A percentile compares a stretch with the other conserved stretches of the same genome.
phyloP scores from a whole-genome alignment of 1,284 basidiomycete genomes.

The Tetrapyrgos nigripes region DNA sequence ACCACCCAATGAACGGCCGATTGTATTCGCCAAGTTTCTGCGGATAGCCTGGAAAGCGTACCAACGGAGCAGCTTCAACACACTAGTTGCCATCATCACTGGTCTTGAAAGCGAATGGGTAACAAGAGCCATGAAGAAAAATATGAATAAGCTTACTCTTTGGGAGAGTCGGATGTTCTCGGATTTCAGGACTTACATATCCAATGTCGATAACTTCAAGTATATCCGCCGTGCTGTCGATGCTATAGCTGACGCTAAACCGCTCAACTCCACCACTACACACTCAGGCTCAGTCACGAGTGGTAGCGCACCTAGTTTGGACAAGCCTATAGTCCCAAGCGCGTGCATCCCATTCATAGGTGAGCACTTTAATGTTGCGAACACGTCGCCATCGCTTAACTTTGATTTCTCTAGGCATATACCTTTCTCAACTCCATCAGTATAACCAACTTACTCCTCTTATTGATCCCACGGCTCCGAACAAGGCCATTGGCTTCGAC shows the following conservation, averaged over 20 bases:
- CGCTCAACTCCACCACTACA: constrained; percentile 54
- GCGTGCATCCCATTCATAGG: constrained; percentile 83
- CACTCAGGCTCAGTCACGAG: constrained; percentile 57
- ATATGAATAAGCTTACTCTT: constrained; percentile 71
- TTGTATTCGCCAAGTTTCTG: constrained; percentile 82
- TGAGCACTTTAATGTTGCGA: constrained; percentile 37
- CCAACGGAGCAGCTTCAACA: constrained; percentile 79
- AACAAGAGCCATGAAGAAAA: constrained; percentile 67
- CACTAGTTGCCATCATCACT: constrained; percentile 82
- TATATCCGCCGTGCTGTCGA: constrained; percentile 73
- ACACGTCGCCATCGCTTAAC: not conserved
- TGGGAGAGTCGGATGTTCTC: constrained; percentile 82
- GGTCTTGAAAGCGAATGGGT: constrained; percentile 82
- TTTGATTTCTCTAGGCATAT: constrained; percentile 60
- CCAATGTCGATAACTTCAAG: constrained; percentile 75
- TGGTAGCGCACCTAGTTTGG: constrained; percentile 45
- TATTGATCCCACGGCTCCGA: constrained; percentile 83
- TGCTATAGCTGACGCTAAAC: constrained; percentile 68
- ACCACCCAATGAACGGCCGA: constrained; percentile 67
- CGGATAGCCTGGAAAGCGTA: constrained; percentile 92
- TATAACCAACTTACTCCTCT: constrained; percentile 77
- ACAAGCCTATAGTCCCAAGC: constrained; percentile 45
- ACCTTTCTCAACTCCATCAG: constrained; percentile 75
- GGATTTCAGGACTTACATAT: constrained; percentile 77
- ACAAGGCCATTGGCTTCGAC: constrained; percentile 70